Base-by-base conservation (phyloP, 1,139 yeast species). In the Zhuliangozyma blackwelliae region DNA sequence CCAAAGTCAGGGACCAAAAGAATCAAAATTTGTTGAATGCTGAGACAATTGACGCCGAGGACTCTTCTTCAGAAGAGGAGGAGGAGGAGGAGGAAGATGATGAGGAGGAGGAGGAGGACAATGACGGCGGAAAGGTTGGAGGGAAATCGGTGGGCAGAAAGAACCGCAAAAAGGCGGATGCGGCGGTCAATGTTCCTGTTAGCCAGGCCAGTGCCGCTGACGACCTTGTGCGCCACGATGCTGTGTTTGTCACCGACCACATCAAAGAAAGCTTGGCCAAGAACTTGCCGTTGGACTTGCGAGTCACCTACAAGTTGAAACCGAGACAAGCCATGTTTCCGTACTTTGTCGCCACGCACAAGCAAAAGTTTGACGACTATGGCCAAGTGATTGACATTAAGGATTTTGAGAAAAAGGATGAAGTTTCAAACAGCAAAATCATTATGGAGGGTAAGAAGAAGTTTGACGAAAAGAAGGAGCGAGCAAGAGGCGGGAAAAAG, bases 251-350 rank as follows among this genome's bases (percentile, higher is more conserved):
- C 9, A 55, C 67, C 8, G 75, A 69, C 42, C 57, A 62, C 38
- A 59, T 69, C 30, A 65, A 64, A 34, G 61, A 60, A 32, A 54
- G 64, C 2, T 58, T 71, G 35, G 72, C 64, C 27, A 59, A 66
- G 26, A 64, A 68, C 40, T 50, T 57, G 28, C 65, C 76, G 27
- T 52, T 78, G 39, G 97, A 90, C 57, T 74, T 78, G 33, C 79
- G 76, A 48, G 76, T 85, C 12, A 71, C 83, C n/a, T 60, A 59
- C 32, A 69, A 65, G 34, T 63, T 80, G 23, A 72, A 74, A 40
- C 78, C 82, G 5, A 73, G 84, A 45, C 81, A 83, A 39, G 79
- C 82, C 32, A 82, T 84, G 85, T 90, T 89, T 51, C 97, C 96
- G 8, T 65, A 51, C 40, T 80, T 70, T 48, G 64, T 74, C 9